phyloP scores from a whole-genome alignment of 2,329 filamentous ascomycete species.

The Talaromyces sp. region DNA sequence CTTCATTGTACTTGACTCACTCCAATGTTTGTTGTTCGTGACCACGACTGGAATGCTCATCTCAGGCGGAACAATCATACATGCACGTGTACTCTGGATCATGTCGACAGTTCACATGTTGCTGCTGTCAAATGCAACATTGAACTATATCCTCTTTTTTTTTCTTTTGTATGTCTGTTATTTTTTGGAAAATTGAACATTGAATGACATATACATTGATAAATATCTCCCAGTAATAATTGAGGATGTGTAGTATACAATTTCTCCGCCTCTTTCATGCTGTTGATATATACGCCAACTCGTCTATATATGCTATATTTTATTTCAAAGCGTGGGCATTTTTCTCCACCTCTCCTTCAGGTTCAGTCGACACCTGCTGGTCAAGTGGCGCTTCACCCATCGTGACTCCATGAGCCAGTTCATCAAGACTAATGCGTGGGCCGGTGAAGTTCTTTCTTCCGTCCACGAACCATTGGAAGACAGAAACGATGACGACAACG shows the following conservation, averaged over 20 bases:
- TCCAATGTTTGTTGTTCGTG: no score
- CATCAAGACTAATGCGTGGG: conserved; percentile 40
- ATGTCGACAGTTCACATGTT: no score
- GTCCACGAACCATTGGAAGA: conserved; percentile 55
- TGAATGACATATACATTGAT: background rate
- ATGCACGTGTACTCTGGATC: no score
- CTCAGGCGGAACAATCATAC: no score
- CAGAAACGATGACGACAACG: conserved; percentile 52
- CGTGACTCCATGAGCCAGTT: conserved; percentile 4
- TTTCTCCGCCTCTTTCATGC: background rate
- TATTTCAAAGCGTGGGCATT: background rate
- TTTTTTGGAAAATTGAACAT: background rate
- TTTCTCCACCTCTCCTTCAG: background rate
- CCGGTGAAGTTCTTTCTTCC: conserved; percentile 57
- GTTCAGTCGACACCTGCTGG: conserved; percentile 1
- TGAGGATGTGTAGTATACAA: background rate
- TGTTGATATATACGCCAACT: background rate
- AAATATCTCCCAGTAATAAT: background rate
- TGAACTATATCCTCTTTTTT: no score
- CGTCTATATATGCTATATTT: background rate
- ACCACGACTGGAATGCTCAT: no score
- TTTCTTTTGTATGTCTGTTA: no score
- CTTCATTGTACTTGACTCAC: no score
- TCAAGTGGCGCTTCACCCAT: conserved; percentile 6
- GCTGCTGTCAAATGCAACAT: no score